Evolutionary conservation across 495 filamentous ascomycete genomes (phyloP).

Genomic region (Aspergillus kassunensis): DNA sequence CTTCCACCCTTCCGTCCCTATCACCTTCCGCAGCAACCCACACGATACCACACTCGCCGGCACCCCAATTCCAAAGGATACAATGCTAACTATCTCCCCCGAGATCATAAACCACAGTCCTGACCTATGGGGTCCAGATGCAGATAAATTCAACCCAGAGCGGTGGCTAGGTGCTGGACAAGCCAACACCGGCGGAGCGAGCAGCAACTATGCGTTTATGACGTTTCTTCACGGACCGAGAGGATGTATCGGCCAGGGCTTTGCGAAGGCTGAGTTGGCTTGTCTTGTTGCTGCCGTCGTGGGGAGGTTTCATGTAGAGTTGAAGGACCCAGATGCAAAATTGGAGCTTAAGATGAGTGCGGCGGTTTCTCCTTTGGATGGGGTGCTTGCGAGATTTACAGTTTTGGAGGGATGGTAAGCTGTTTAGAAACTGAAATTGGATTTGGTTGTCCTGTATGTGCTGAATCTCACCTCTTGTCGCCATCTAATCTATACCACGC

Average conservation of each 20-base stretch:
- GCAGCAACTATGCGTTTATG: conserved; percentile 68
- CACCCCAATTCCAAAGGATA: conserved; percentile 53
- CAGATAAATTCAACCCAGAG: conserved; percentile 75
- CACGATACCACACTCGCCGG: conserved; percentile 60
- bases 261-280: conserved; percentile 81
- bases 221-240: conserved; percentile 82
- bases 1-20: conserved; percentile 53
- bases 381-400: conserved; percentile 57
- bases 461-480: too few relatives aligned
- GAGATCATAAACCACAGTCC: conserved; percentile 65
- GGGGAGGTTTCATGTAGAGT: conserved; percentile 63
- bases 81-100: conserved; percentile 46
- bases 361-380: conserved; percentile 61
- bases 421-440: too few relatives aligned
- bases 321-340: conserved; percentile 55
- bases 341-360: conserved; percentile 55
- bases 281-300: conserved; percentile 73
- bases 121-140: conserved; percentile 80
- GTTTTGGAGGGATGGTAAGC: conserved; percentile 66
- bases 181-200: conserved; percentile 50
- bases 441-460: too few relatives aligned
- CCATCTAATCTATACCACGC: too few relatives aligned
- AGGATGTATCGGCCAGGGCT: conserved; percentile 75
- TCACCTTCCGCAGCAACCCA: conserved; percentile 60
- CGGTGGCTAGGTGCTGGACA: conserved; percentile 61